Base-by-base conservation (phyloP, 192 early-diverging fungal genomes). In the Linnemannia schmuckeri region DNA sequence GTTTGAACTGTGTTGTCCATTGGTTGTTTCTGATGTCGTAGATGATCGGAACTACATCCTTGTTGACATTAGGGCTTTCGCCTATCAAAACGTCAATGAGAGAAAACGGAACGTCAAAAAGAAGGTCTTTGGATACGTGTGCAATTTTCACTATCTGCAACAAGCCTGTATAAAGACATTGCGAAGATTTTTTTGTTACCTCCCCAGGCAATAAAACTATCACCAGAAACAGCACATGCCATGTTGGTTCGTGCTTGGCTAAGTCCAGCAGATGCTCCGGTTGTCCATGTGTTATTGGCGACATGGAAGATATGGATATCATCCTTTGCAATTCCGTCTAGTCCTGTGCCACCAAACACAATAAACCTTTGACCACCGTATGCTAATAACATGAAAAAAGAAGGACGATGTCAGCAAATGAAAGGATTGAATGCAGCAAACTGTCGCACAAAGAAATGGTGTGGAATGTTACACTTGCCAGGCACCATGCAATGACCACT, bases 401-500 rank as follows among this genome's bases (percentile, higher is more conserved):
- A 6, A 70, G 33, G 54, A 4, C 7, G 4, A 57, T 57, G 54
- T n/a, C 22, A 57, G 22, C 1, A 57, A 2, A 1, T 49, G 18
- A 7, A 47, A 47, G 4, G 12, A 13, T 44, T 7, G 47, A 27
- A 68, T 66, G 1, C 41, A 41, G 41, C 7, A 5, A 35, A 30
- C 15, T 12, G 1, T 27, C 30, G 12, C 22, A 3, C n/a, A 30
- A 24, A 42, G 68, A 17, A n/a, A n/a, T 5, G 27, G 27, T 35
- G n/a, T 5, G 33, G 12, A 33, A 66, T 33, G 9, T 42, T 20
- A 5, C 27, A 20, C 38, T 71, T 71, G 12, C 70, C 70, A 24
- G 70, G 38, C 8, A 71, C 70, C 70, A 71, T 71, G 22, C 70
- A 71, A 5, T 71, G 70, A n/a, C 41, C 37, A 22, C 38, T 42